Percentiles rank a stretch among this genome's conserved stretches.
phyloP scores from a whole-genome alignment of 352 stramenopile genomes.

The Pythium brassicae region DNA sequence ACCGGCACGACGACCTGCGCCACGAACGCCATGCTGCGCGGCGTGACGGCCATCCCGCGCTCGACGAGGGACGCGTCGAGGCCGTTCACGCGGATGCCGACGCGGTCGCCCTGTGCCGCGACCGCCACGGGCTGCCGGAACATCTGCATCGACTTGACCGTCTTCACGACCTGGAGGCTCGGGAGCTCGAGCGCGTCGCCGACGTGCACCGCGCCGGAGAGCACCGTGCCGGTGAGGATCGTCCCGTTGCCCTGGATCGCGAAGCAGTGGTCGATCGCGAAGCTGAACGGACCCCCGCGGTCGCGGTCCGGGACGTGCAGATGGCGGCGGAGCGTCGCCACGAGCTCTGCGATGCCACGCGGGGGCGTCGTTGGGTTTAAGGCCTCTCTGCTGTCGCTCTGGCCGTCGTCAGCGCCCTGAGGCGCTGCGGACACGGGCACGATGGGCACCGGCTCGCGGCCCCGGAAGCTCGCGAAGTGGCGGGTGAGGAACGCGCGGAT shows the following conservation, averaged over 20 bases:
- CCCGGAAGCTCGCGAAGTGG: slow-evolving; percentile 13
- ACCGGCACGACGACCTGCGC: slow-evolving; percentile 51
- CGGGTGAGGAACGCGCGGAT: slow-evolving; percentile 41
- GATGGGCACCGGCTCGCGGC: slow-evolving; percentile 57
- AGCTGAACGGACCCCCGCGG: slow-evolving; percentile 75
- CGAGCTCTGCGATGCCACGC: slow-evolving; percentile 75
- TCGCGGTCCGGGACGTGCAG: slow-evolving; percentile 43
- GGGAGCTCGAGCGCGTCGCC: slow-evolving; percentile 95
- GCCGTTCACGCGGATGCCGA: slow-evolving; percentile 91
- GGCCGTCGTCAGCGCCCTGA: slow-evolving; percentile 11
- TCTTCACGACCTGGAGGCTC: slow-evolving; percentile 74
- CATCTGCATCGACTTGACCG: slow-evolving; percentile 98
- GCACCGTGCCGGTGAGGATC: slow-evolving; percentile 94
- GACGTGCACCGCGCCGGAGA: slow-evolving; percentile 82
- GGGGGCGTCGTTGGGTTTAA: slow-evolving; percentile 4
- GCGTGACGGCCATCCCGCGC: slow-evolving; percentile 50
- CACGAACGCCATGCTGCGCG: slow-evolving; percentile 43
- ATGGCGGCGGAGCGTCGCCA: slow-evolving; percentile 26
- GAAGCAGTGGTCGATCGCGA: slow-evolving; percentile 98
- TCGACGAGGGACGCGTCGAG: slow-evolving; percentile 61
- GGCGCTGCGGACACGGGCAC: slow-evolving; percentile 73
- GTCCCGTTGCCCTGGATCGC: slow-evolving; percentile 96
- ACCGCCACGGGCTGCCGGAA: slow-evolving; percentile 89
- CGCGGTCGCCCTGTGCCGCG: slow-evolving; percentile 92
- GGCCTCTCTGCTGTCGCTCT: background rate